Evolutionary conservation across 495 filamentous ascomycete genomes (phyloP), one percentile per base, ranked within the genome.

Genomic region (Articulospora tetracladia): DNA sequence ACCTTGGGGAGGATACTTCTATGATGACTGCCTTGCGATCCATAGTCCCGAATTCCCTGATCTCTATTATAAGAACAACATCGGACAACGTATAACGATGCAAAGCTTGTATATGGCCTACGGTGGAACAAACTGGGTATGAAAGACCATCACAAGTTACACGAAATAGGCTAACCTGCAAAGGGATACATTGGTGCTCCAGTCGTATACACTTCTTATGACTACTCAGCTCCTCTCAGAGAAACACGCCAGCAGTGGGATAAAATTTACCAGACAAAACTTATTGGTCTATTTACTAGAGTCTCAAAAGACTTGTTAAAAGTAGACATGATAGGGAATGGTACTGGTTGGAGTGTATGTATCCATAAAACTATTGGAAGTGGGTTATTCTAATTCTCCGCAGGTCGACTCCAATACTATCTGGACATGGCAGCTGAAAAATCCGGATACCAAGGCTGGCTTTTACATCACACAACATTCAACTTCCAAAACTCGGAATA

Each of bases 71-170:
- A 83, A 83, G 65, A 77, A 80, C 55, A 79, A 83, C 48, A 74
- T 84, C 55, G 82, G 74, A 10, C 77, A 77, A 34, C 61, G 77
- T 22, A 67, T 78, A 0, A 82, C 76, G 0, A 56, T 83, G 19
- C 70, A 77, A 51, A 83, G 66, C 58, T 59, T 86, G 41, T 84
- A 84, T 55, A 84, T 84, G 81, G 69, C 73, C 0, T 84, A 75
- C 62, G 83, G 82, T 2, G 82, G 81, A 6, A 85, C 83, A 1
- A 83, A 80, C 64, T 85, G 80, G 81, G n/a, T n/a, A n/a, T n/a
- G n/a, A n/a, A n/a, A n/a, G n/a, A n/a, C n/a, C n/a, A n/a, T n/a
- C n/a, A n/a, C n/a, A n/a, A n/a, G n/a, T n/a, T n/a, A n/a, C n/a
- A n/a, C n/a, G n/a, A n/a, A n/a, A n/a, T n/a, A n/a, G n/a, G n/a